Evolutionary conservation across 2,329 filamentous ascomycete genomes (phyloP).

Genomic region (Tolypocladium pustulatum): DNA sequence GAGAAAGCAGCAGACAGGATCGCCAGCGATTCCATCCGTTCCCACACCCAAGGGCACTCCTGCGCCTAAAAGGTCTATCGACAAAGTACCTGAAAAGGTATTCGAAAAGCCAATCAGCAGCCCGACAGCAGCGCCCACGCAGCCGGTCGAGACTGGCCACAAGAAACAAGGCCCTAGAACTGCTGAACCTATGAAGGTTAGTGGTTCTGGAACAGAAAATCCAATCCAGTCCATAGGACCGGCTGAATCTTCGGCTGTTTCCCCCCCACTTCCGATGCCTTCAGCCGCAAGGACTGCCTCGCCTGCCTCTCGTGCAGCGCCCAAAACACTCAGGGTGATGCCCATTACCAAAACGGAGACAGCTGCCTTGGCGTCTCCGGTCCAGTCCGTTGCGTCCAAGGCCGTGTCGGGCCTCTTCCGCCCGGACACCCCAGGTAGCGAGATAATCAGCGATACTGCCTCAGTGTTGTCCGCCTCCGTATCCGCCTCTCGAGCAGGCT

Average conservation of each 20-base stretch:
- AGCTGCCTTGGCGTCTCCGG: conserved; percentile 27
- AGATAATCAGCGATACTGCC: conserved; percentile 65
- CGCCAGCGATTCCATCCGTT: conserved; percentile 22
- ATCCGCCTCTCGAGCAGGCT: conserved; percentile 57
- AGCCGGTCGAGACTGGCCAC: not conserved
- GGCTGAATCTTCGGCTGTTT: conserved; percentile 24
- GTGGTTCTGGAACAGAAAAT: not conserved
- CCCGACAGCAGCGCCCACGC: not conserved
- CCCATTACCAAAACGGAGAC: conserved; percentile 49
- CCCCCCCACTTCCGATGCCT: conserved; percentile 39
- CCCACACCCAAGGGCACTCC: conserved; percentile 23
- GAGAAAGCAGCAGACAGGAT: conserved; percentile 19
- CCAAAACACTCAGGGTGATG: conserved; percentile 56
- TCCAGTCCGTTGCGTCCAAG: conserved; percentile 17
- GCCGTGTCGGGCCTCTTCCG: conserved; percentile 28
- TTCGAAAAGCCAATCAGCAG: conserved; percentile 7
- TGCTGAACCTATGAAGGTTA: not conserved
- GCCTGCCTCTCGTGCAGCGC: conserved; percentile 38
- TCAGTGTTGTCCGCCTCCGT: conserved; percentile 64
- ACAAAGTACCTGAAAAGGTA: conserved; percentile 17
- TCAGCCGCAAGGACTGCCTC: conserved; percentile 35
- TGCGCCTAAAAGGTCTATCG: conserved; percentile 18
- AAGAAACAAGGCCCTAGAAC: not conserved
- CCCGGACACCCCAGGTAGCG: conserved; percentile 65
- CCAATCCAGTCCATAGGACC: conserved; percentile 3